phyloP scores from a whole-genome alignment of 441 rosid genomes.

The Capsella rubella region DNA sequence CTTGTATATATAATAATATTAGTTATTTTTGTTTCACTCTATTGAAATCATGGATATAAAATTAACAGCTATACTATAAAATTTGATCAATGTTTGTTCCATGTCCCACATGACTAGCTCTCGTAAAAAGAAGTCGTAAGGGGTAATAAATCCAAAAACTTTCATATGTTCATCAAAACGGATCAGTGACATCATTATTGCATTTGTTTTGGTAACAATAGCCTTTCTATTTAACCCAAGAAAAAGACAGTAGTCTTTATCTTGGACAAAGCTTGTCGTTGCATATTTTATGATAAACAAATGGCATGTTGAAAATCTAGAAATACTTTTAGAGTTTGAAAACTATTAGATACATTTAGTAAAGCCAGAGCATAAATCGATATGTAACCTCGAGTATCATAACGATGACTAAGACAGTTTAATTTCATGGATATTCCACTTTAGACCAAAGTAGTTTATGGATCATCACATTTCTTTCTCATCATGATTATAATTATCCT shows the following conservation, averaged over 20 bases:
- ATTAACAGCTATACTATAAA: background rate
- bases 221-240: slow-evolving; percentile 1
- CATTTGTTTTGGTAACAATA: background rate
- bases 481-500: slow-evolving; percentile 19
- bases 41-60: background rate
- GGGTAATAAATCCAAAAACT: slow-evolving; percentile 12
- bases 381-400: slow-evolving; percentile 15
- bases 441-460: slow-evolving; percentile 13
- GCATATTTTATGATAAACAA: background rate
- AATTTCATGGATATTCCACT: slow-evolving; percentile 28
- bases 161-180: background rate
- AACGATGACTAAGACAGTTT: slow-evolving; percentile 23
- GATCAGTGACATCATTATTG: slow-evolving; percentile 21
- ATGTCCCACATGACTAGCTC: slow-evolving; percentile 22
- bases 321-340: slow-evolving; percentile 11
- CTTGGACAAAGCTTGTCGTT: slow-evolving; percentile 12
- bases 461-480: slow-evolving; percentile 24
- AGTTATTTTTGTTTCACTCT: background rate
- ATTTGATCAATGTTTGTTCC: slow-evolving; percentile 5
- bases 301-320: slow-evolving; percentile 5
- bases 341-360: slow-evolving; percentile 1
- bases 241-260: slow-evolving; percentile 2
- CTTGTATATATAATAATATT: background rate
- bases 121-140: slow-evolving; percentile 1
- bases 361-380: slow-evolving; percentile 10